A percentile compares a stretch with the other conserved stretches of the same genome.
Evolutionary conservation across 371 early-diverging fungal genomes (phyloP).

Genomic region (Saksenaea oblongispora): DNA sequence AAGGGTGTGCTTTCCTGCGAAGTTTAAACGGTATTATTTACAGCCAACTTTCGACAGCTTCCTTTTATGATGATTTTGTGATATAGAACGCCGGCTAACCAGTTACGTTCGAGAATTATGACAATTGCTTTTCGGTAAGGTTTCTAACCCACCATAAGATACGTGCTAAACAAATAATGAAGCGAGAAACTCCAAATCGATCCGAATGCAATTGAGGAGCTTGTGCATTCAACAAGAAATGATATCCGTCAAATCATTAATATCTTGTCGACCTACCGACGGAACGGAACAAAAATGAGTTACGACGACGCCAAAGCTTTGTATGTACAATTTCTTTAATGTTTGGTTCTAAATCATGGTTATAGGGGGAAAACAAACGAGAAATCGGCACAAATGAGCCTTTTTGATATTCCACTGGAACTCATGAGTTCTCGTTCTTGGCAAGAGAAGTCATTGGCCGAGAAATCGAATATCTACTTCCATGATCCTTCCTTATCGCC

Average conservation of each 20-base stretch:
- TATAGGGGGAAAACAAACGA: constrained; percentile 53
- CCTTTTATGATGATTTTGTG: constrained; percentile 35
- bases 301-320: constrained; percentile 83
- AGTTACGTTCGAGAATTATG: constrained; percentile 75
- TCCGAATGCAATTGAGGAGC: constrained; percentile 84
- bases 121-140: constrained; percentile 72
- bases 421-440: constrained; percentile 62
- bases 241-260: constrained; percentile 99
- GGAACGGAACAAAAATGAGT: constrained; percentile 65
- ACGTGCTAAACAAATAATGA: constrained; percentile 14
- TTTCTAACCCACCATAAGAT: not conserved
- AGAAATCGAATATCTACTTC: constrained; percentile 94
- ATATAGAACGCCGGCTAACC: constrained; percentile 41
- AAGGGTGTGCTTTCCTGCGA: constrained; percentile 88
- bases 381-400: constrained; percentile 78
- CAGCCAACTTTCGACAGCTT: constrained; percentile 67
- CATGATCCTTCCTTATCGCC: constrained; percentile 90
- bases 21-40: constrained; percentile 78
- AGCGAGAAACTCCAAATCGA: constrained; percentile 82
- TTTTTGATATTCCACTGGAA: constrained; percentile 86
- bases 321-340: constrained; percentile 34
- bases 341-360: not conserved
- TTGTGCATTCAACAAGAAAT: constrained; percentile 82
- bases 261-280: constrained; percentile 86
- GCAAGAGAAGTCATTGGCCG: constrained; percentile 57